Base-by-base conservation (phyloP, 2,329 filamentous ascomycete species). In the Trichophyton rubrum region DNA sequence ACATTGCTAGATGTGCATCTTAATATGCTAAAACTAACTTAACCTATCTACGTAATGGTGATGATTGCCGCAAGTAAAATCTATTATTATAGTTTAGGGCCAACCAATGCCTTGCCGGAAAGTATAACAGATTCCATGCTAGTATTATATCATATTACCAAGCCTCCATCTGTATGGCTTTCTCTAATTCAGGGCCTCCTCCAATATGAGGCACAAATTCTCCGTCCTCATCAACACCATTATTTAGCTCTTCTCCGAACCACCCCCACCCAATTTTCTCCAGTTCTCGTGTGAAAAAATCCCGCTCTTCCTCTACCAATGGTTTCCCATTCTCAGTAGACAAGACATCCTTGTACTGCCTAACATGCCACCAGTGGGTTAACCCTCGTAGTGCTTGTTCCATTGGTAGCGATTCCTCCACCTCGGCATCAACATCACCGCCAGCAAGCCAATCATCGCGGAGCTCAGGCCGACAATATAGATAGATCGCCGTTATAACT, bases 401-500 rank as follows among this genome's bases (percentile, higher is more conserved):
- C 6, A 96, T 79, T 1, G 92, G 92, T 67, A 97, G 77, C 13
- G 91, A 89, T 70, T 95, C 89, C 69, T 97, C 93, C 1, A 97
- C 90, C 66, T 96, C 92, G 0, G 87, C 89, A 68, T 99, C 93
- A 1, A 97, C 85, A 70, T 96, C 91, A 62, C 87, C 88, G 3
- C 92, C 92, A 0, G 89, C 73, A 0, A 97, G 80, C 92, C 93
- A 97, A 74, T 96, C 93, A 70, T 99, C 93, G 33, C 92, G 82
- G 53, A 99, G 80, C 72, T 97, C 92, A 0, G 92, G 92, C 6
- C 90, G 82, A 70, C 92, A 96, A 75, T 96, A 89, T 56, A 99
- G 79, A 73, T 96, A 99, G 1, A 99, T 89, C 2, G 91, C 90
- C 0, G 93, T 99, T 70, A 99, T 99, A 69, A 97, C 91, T 60